These are phyloP conservation scores for Myxozyma neglecta DNA, from an alignment of 805 yeast species.

Conservation along the genomic window DNA sequence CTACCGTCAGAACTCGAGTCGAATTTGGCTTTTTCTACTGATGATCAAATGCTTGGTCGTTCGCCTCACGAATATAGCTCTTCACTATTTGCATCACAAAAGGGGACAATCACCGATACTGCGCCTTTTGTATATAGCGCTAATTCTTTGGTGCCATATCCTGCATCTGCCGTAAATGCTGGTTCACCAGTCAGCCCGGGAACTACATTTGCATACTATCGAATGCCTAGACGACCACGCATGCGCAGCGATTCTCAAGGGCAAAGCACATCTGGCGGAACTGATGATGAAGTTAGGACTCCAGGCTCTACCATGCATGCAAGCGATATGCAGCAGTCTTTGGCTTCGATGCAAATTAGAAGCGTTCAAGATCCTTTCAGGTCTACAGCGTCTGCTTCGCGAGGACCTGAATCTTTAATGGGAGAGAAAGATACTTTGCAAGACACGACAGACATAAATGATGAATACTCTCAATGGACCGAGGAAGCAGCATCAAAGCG, in stretches of 20 bases:
- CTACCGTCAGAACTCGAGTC: not conserved
- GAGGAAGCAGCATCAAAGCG: not conserved
- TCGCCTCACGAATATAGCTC: constrained; percentile 4
- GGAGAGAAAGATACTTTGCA: constrained; percentile 1
- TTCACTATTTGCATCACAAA: not conserved
- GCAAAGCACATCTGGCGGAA: not conserved
- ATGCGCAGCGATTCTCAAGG: not conserved
- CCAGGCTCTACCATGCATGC: not conserved
- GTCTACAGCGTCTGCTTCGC: constrained; percentile 2
- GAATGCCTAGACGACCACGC: constrained; percentile 25
- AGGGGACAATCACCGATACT: constrained; percentile 3
- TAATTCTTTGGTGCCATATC: not conserved
- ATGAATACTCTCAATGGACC: constrained; percentile 12
- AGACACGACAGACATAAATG: not conserved
- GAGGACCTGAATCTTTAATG: not conserved
- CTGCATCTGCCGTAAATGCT: not conserved
- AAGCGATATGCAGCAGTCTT: not conserved
- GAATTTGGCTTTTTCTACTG: not conserved
- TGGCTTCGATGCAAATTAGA: not conserved
- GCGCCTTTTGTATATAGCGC: constrained; percentile 4
- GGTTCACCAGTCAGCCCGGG: constrained; percentile 19
- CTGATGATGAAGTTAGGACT: not conserved
- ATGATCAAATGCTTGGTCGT: not conserved
- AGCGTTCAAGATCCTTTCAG: not conserved
- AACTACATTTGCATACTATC: constrained; percentile 21